Percentiles rank a stretch among this genome's conserved stretches.
These are phyloP conservation scores for Pulveroboletus sp. DNA, from an alignment of 768 basidiomycete genomes.

Conservation along the genomic window DNA sequence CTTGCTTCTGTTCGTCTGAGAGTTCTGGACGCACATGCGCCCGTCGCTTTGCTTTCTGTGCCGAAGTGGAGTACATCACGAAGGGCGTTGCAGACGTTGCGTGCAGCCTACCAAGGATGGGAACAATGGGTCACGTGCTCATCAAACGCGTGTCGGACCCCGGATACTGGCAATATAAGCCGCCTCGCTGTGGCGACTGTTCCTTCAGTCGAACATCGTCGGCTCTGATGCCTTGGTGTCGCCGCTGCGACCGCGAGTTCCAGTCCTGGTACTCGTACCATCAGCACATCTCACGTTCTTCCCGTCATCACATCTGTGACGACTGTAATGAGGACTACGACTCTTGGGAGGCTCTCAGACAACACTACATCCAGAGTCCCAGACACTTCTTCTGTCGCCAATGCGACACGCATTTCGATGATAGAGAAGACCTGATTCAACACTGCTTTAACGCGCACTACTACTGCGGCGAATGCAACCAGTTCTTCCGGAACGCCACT, in stretches of 20 bases:
- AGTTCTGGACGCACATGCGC: slow-evolving; percentile 77
- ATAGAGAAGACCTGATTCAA: slow-evolving; percentile 27
- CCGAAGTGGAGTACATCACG: slow-evolving; percentile 53
- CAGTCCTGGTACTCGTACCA: slow-evolving; percentile 19
- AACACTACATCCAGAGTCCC: slow-evolving; percentile 51
- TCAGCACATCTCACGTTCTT: slow-evolving; percentile 36
- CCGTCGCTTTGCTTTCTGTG: slow-evolving; percentile 70
- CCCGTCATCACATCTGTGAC: slow-evolving; percentile 41
- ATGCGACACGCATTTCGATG: slow-evolving; percentile 43
- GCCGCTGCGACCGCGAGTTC: slow-evolving; percentile 39
- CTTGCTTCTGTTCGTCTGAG: slow-evolving; percentile 85
- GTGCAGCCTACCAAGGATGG: neutral
- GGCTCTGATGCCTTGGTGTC: slow-evolving; percentile 32
- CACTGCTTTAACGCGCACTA: slow-evolving; percentile 41
- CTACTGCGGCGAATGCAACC: slow-evolving; percentile 41
- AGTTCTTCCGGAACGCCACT: slow-evolving; percentile 35
- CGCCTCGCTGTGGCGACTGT: neutral
- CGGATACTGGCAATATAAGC: neutral
- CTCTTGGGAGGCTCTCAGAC: slow-evolving; percentile 33
- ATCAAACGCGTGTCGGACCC: slow-evolving; percentile 30
- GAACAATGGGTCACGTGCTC: slow-evolving; percentile 22
- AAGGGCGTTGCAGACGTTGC: neutral
- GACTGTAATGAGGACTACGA: slow-evolving; percentile 46
- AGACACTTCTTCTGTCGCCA: slow-evolving; percentile 48
- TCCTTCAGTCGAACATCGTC: neutral